These are phyloP conservation scores for Tetrapisispora iriomotensis DNA, from an alignment of 805 yeast genomes.

Conservation along the genomic window DNA sequence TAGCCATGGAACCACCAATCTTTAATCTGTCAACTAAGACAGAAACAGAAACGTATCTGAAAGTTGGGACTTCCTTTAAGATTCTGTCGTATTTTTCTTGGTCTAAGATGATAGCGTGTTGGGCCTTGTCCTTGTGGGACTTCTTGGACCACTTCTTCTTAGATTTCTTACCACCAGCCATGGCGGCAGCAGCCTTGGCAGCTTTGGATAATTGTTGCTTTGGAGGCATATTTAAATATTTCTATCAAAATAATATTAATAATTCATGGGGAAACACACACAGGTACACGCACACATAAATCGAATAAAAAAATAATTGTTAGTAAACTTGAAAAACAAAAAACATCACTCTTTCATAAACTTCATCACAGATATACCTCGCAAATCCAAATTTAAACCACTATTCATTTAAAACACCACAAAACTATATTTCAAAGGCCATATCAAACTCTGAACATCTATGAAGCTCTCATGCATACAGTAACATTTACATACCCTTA, in stretches of 20 bases:
- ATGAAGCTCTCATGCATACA: not conserved
- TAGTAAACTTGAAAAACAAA: not conserved
- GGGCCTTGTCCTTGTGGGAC: constrained; percentile 99
- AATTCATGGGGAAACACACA: not conserved
- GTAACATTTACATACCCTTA: constrained; percentile 1
- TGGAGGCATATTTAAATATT: constrained; percentile 74
- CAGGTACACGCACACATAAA: not conserved
- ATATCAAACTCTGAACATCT: not conserved
- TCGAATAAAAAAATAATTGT: no score
- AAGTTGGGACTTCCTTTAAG: constrained; percentile 97
- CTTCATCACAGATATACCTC: no score
- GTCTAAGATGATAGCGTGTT: constrained; percentile 93
- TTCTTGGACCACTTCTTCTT: constrained; percentile 99
- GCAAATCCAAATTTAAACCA: no score
- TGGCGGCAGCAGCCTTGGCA: constrained; percentile 99
- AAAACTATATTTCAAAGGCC: not conserved
- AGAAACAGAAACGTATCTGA: constrained; percentile 96
- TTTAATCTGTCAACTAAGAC: constrained; percentile 98
- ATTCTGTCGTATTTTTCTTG: constrained; percentile 99
- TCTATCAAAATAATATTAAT: constrained; percentile 42
- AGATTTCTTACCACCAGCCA: constrained; percentile 99
- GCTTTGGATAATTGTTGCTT: constrained; percentile 98
- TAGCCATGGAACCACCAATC: constrained; percentile 98
- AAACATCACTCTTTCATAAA: no score
- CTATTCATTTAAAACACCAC: not conserved